phyloP scores from a whole-genome alignment of 352 stramenopile genomes.

The Globisporangium parvum region DNA sequence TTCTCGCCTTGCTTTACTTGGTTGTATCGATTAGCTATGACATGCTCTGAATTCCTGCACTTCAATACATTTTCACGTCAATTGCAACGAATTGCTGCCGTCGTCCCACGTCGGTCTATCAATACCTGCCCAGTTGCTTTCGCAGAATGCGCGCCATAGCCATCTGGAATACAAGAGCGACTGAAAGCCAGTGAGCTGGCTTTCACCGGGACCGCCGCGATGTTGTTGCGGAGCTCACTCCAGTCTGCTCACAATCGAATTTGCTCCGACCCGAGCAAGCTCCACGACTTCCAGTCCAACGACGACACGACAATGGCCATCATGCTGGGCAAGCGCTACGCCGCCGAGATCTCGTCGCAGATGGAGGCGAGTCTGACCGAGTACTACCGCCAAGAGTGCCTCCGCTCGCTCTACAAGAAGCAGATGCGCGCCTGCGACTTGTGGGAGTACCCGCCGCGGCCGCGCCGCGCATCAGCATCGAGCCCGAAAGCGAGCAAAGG shows the following conservation, averaged over 20 bases:
- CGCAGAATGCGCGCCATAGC: too few species aligned
- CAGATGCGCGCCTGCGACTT: slow-evolving; percentile 29
- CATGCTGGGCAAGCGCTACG: slow-evolving; percentile 70
- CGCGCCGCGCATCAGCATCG: slow-evolving; percentile 9
- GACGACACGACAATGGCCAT: slow-evolving; percentile 11
- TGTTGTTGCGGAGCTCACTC: not conserved
- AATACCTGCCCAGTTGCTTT: too few species aligned
- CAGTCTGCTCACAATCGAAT: slow-evolving; percentile 40
- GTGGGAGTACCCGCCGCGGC: slow-evolving; percentile 30
- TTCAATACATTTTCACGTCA: too few species aligned
- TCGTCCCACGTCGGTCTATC: too few species aligned
- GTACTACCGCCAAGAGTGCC: slow-evolving; percentile 79
- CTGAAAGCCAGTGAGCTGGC: too few species aligned
- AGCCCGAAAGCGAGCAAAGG: slow-evolving; percentile 53
- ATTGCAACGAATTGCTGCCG: too few species aligned
- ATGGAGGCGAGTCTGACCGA: slow-evolving; percentile 68
- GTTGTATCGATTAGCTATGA: too few species aligned
- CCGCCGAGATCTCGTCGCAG: slow-evolving; percentile 41
- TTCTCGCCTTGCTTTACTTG: too few species aligned
- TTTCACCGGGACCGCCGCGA: too few species aligned
- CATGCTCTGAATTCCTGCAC: too few species aligned
- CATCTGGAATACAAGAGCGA: too few species aligned
- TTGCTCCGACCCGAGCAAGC: slow-evolving; percentile 17
- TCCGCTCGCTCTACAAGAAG: slow-evolving; percentile 70
- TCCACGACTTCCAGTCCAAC: too few species aligned